Percentiles rank a stretch among this genome's conserved stretches.
Conservation (phyloP, 73 alveolate genomes). For the Paramecium pentaurelia region DNA sequence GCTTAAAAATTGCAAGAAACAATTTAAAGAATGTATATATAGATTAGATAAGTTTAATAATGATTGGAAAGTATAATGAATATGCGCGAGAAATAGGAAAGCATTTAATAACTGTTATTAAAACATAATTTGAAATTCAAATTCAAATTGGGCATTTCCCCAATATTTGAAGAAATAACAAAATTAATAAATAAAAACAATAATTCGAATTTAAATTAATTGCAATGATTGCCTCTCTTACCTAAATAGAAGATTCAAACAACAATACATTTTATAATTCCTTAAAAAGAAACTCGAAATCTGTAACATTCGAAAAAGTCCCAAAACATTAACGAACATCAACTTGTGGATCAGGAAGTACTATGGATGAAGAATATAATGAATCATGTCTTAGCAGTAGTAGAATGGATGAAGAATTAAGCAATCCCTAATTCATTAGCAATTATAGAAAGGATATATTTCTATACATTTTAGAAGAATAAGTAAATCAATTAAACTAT, state of each 20-base stretch:
- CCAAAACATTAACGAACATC: constrained; percentile 6
- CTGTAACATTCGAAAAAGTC: not conserved
- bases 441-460: not conserved
- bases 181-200: not conserved
- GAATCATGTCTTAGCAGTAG: not conserved
- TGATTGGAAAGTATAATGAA: not conserved
- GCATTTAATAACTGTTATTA: constrained; percentile 16
- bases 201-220: constrained; percentile 17
- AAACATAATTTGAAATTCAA: constrained; percentile 25
- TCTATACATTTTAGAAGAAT: not conserved
- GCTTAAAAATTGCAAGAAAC: not conserved
- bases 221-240: constrained; percentile 14
- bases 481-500: not conserved
- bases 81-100: constrained; percentile 4
- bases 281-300: constrained; percentile 9
- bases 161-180: not conserved
- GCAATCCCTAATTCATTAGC: constrained; percentile 7
- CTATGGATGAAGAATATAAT: constrained; percentile 40
- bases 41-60: not conserved
- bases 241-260: not conserved
- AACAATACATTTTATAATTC: not conserved
- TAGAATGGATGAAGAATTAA: constrained; percentile 7
- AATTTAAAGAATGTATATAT: not conserved
- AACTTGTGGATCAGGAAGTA: constrained; percentile 42
- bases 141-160: constrained; percentile 23